Evolutionary conservation across 306 rosid genomes (phyloP).

Genomic region (Medicago lupulina): DNA sequence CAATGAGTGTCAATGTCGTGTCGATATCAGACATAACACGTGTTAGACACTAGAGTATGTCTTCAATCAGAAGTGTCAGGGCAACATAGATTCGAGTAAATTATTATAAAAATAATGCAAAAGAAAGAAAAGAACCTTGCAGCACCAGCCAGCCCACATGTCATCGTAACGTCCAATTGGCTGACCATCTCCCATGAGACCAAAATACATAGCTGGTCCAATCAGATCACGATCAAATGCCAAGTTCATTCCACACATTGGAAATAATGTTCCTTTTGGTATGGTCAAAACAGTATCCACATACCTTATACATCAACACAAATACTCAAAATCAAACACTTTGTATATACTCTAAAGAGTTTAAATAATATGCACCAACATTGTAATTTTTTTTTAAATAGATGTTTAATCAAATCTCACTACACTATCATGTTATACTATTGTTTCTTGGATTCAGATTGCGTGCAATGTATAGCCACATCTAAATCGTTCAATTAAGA

Average conservation of each 20-base stretch:
- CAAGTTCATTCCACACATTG: conserved; percentile 96
- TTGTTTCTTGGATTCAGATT: too few species aligned
- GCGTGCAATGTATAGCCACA: background rate
- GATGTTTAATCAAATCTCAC: background rate
- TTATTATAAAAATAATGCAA: conserved; percentile 22
- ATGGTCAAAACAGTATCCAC: conserved; percentile 56
- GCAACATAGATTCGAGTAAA: too few species aligned
- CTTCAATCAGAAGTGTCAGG: too few species aligned
- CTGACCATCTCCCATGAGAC: conserved; percentile 96
- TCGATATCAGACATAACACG: too few species aligned
- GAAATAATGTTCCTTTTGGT: conserved; percentile 61
- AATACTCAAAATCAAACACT: conserved; percentile 18
- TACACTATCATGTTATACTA: background rate
- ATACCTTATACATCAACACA: conserved; percentile 46
- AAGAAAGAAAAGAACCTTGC: conserved; percentile 50
- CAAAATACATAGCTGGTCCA: conserved; percentile 96
- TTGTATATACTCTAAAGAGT: too few species aligned
- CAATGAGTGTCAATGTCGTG: too few species aligned
- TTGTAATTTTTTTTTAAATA: too few species aligned
- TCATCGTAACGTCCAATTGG: conserved; percentile 91
- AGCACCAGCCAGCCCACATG: conserved; percentile 98
- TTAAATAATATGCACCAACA: too few species aligned
- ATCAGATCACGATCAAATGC: conserved; percentile 89
- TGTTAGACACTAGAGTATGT: too few species aligned
- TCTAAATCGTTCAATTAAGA: background rate